These are phyloP conservation scores for Dichotomocladium elegans DNA, from an alignment of 371 early-diverging fungal species.

Conservation along the genomic window DNA sequence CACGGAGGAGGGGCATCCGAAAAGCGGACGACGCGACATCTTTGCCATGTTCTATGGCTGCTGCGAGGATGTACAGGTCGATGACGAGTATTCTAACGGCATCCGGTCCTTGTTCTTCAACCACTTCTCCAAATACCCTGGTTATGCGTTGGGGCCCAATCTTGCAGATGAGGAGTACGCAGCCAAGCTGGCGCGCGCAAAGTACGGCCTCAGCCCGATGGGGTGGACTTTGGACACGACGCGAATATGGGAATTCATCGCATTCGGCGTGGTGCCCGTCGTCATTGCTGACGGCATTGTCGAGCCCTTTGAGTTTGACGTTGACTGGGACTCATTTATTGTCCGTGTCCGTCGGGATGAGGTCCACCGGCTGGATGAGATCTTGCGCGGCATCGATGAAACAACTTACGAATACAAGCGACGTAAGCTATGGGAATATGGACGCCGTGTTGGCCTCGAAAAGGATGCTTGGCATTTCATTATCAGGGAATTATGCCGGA, in stretches of 20 bases:
- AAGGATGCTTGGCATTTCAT: slow-evolving; percentile 58
- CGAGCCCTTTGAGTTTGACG: slow-evolving; percentile 53
- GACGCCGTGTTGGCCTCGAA: slow-evolving; percentile 44
- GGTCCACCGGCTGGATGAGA: slow-evolving; percentile 49
- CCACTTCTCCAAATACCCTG: slow-evolving; percentile 36
- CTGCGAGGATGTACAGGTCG: slow-evolving; percentile 30
- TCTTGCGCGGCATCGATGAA: slow-evolving; percentile 41
- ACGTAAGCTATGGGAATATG: slow-evolving; percentile 42
- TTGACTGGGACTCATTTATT: slow-evolving; percentile 54
- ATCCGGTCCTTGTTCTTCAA: slow-evolving; percentile 46
- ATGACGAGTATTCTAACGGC: slow-evolving; percentile 49
- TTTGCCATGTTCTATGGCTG: slow-evolving; percentile 50
- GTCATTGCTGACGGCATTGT: slow-evolving; percentile 57
- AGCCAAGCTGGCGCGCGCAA: slow-evolving; percentile 36
- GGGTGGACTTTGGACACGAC: slow-evolving; percentile 56
- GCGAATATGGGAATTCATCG: slow-evolving; percentile 55
- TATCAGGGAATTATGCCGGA: slow-evolving; percentile 48
- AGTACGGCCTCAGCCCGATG: slow-evolving; percentile 53
- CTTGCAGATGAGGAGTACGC: slow-evolving; percentile 39
- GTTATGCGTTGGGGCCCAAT: slow-evolving; percentile 39
- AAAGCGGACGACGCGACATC: slow-evolving; percentile 31
- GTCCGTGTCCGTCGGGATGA: slow-evolving; percentile 46
- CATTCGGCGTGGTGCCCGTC: slow-evolving; percentile 56
- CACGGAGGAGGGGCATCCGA: slow-evolving; percentile 33
- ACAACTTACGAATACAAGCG: slow-evolving; percentile 44